These are phyloP conservation scores for Balakata baccata DNA, from an alignment of 345 rosid genomes.

Conservation along the genomic window DNA sequence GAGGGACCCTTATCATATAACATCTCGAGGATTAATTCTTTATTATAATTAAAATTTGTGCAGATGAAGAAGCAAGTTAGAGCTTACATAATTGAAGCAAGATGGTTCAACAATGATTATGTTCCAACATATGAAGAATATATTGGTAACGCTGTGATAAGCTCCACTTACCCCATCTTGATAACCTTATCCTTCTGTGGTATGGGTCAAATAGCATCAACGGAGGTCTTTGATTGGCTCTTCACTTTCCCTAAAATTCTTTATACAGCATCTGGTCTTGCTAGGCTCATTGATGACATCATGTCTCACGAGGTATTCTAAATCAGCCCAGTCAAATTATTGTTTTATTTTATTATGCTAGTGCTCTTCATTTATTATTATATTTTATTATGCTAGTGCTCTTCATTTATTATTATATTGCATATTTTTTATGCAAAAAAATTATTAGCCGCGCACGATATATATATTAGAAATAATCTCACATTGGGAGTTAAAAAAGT, in stretches of 20 bases:
- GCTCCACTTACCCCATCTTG: not conserved
- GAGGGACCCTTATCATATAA: too few relatives aligned
- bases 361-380: too few relatives aligned
- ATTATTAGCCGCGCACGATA: too few relatives aligned
- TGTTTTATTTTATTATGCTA: too few relatives aligned
- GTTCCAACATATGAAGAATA: slow-evolving; percentile 18
- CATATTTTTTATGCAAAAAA: too few relatives aligned
- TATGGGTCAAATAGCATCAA: slow-evolving; percentile 1
- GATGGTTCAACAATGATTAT: slow-evolving; percentile 5
- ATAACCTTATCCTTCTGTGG: not conserved
- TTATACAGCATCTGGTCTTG: not conserved
- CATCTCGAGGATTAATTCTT: too few relatives aligned
- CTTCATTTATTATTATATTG: too few relatives aligned
- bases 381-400: too few relatives aligned
- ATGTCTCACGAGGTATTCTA: too few relatives aligned
- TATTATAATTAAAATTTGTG: not conserved
- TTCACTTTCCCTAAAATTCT: not conserved
- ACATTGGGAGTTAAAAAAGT: too few relatives aligned
- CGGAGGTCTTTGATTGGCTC: slow-evolving; percentile 18
- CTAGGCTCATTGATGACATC: slow-evolving; percentile 12
- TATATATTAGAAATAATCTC: too few relatives aligned
- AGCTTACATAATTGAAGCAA: slow-evolving; percentile 5
- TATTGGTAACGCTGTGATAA: not conserved
- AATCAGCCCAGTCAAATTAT: too few relatives aligned
- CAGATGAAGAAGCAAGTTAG: slow-evolving; percentile 15